Conservation (phyloP, 306 rosid species). For the Echinosophora koreensis region DNA sequence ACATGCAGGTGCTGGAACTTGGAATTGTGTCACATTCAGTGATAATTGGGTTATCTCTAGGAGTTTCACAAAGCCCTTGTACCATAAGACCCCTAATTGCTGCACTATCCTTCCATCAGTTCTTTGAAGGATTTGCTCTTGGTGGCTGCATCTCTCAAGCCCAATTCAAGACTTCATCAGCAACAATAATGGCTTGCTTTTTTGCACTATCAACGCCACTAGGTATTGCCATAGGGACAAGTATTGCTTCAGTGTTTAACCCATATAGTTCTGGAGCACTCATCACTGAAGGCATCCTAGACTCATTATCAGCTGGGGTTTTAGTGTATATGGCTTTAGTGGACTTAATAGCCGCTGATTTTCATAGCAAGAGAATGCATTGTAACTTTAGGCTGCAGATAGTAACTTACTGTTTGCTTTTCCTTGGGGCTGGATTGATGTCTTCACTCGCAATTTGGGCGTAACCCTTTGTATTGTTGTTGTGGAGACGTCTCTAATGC, state of each 20-base stretch:
- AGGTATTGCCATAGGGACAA: constrained; percentile 78
- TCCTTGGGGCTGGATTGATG: constrained; percentile 96
- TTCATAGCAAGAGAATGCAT: constrained; percentile 92
- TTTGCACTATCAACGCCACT: constrained; percentile 83
- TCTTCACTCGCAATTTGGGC: constrained; percentile 93
- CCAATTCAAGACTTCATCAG: constrained; percentile 70
- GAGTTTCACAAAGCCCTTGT: constrained; percentile 95
- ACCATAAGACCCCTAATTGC: constrained; percentile 87
- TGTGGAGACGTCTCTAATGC: neutral
- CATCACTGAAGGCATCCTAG: constrained; percentile 78
- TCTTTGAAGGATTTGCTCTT: constrained; percentile 97
- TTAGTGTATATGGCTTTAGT: constrained; percentile 95
- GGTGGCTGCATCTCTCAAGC: constrained; percentile 99
- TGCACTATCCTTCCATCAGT: constrained; percentile 91
- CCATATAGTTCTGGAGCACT: constrained; percentile 78
- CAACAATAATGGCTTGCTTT: constrained; percentile 81
- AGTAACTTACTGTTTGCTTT: constrained; percentile 79
- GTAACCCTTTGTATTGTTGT: constrained; percentile 38
- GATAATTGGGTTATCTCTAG: constrained; percentile 85
- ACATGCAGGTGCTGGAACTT: constrained; percentile 83
- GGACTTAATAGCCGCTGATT: constrained; percentile 94
- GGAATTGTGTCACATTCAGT: constrained; percentile 98
- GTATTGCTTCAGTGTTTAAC: constrained; percentile 70
- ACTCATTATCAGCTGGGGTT: constrained; percentile 83
- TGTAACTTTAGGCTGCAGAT: constrained; percentile 90